Evolutionary conservation across 139 green algal species (phyloP), one percentile per base, ranked within the genome.

Genomic region (Tetradesmus obliquus): DNA sequence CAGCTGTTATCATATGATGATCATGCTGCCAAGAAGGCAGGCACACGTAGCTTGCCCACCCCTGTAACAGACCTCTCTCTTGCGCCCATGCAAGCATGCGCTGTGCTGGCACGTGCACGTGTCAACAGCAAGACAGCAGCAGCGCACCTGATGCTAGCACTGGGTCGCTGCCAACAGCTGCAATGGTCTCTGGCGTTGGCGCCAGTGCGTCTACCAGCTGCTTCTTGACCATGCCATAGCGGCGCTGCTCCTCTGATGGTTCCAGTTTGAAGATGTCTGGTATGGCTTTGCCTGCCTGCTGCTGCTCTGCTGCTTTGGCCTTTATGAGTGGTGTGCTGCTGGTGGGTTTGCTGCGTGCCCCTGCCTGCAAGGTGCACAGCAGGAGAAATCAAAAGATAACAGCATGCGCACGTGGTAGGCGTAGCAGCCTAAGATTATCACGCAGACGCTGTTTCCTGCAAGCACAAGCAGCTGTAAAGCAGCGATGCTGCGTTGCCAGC

Each of bases 211-310:
- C 71, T 3, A 94, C 6, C 24, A 95, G 84, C 89, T 91, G 88
- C 17, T 24, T 53, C 57, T 87, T 91, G 24, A 91, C 62, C 9
- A 22, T 15, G 20, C 58, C 82, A 20, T 71, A 62, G 19, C 62
- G 80, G n/a, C 93, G 76, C 24, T 90, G 66, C 83, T 94, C 62
- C 82, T 94, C 92, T 15, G 92, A 86, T 7, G 92, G 92, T 71
- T 93, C 86, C 4, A 95, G 20, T 8, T 82, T 89, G 55, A 94
- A 76, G 62, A 94, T 93, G 69, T 93, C 87, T 7, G 94, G 94
- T 83, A 95, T 94, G 13, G 79, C 51, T 71, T 92, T 94, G 55
- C 60, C 92, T 89, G 24, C 84, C 90, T 66, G 91, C 92, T 20
- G 88, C 90, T 22, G 92, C 90, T 45, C 53, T 82, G 3, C 79